Conservation (phyloP, 1,284 basidiomycete species). For the Sanguinoderma infundibulare region DNA sequence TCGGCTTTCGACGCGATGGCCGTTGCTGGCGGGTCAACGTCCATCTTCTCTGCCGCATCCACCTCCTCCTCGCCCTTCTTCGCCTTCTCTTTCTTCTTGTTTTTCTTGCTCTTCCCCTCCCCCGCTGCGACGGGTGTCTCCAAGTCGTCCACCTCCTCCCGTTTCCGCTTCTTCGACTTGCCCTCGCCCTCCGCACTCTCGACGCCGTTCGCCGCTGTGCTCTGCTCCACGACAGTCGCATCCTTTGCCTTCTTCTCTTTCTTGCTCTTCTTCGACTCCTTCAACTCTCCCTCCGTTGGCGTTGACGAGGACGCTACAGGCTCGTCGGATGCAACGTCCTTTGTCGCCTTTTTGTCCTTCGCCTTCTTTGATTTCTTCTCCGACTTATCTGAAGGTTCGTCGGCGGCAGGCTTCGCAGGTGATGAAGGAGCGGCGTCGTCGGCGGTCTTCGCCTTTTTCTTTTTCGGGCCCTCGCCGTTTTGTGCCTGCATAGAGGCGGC, state of each 20-base stretch:
- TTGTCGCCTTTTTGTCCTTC: constrained; percentile 28
- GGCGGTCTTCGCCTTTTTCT: constrained; percentile 34
- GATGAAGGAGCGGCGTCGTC: constrained; percentile 16
- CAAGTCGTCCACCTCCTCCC: constrained; percentile 25
- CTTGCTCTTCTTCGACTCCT: constrained; percentile 27
- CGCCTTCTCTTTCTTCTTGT: constrained; percentile 30
- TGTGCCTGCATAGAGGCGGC: constrained; percentile 2
- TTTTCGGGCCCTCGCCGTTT: constrained; percentile 27
- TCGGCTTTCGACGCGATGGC: not conserved
- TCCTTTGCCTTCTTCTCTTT: constrained; percentile 17
- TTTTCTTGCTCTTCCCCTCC: constrained; percentile 25
- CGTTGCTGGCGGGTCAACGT: constrained; percentile 15
- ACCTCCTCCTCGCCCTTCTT: constrained; percentile 33
- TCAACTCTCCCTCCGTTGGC: constrained; percentile 36
- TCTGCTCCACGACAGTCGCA: not conserved
- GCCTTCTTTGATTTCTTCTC: constrained; percentile 35
- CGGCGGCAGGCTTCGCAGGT: constrained; percentile 10
- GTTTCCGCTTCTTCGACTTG: constrained; percentile 33
- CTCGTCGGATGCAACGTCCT: constrained; percentile 4
- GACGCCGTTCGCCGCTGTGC: not conserved
- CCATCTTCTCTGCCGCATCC: constrained; percentile 21
- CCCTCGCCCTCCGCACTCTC: constrained; percentile 2
- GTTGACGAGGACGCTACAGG: not conserved
- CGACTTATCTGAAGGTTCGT: constrained; percentile 18
- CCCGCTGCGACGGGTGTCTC: constrained; percentile 13